Evolutionary conservation across 1,284 basidiomycete genomes (phyloP), one percentile per base, ranked within the genome.

Genomic region (Veloboletus limbatus): DNA sequence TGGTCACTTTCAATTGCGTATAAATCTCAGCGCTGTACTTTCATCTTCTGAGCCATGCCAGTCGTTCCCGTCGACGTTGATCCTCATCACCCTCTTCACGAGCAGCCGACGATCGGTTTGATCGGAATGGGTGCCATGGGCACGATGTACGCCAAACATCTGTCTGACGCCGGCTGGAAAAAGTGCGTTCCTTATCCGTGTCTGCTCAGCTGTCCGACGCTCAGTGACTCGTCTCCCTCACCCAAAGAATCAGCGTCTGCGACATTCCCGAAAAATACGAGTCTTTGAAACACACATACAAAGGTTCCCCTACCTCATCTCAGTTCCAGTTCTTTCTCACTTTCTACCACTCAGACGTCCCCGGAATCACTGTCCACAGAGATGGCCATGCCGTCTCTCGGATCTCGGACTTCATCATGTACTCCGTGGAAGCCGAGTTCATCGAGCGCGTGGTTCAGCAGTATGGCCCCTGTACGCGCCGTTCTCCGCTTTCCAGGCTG

Each of bases 41-140:
- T n/a, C n/a, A n/a, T n/a, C n/a, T n/a, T n/a, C n/a, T n/a, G n/a
- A 26, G 17, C 28, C 39, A 65, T 60, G 58, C 3, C 31, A 8
- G 20, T 60, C n/a, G n/a, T n/a, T 24, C 48, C 47, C 18, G 38
- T 69, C 24, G 60, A 75, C 51, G 70, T 79, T 17, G 71, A 74
- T 1, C 81, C 85, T 1, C 62, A 70, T n/a, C 69, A 72, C 8
- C 75, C 78, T 3, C 40, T 68, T 4, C 71, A 79, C 30, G 67
- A 73, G 32, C 88, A 92, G 57, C 89, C 90, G 5, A 76, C 78
- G 0, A 86, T 95, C 34, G 92, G 92, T 6, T 72, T 95, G 43
- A 94, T 94, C 51, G 92, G 92, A 1, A 94, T 95, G 92, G 91
- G 91, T 4, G 81, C 93, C 51, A 99, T 98, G 96, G 96, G 96